Conservation (phyloP, 2,329 filamentous ascomycete species). For the Endocalyx cinctus region DNA sequence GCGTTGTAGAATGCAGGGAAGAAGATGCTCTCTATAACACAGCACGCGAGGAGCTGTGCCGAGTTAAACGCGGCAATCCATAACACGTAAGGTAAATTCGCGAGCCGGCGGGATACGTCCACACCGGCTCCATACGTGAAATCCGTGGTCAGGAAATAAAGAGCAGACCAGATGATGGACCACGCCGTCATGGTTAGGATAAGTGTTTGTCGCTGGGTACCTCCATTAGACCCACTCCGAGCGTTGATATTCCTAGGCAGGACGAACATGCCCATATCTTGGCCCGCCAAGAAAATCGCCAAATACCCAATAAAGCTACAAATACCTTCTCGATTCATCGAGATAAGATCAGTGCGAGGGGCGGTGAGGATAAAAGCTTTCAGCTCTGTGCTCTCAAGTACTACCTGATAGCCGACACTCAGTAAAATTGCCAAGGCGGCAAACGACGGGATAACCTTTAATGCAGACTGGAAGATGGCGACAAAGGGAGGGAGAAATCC, state of each 20-base stretch:
- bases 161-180: conserved; percentile 60
- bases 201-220: conserved; percentile 51
- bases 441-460: conserved; percentile 70
- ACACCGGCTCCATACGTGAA: conserved; percentile 68
- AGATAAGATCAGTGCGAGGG: conserved; percentile 72
- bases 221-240: conserved; percentile 36
- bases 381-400: conserved; percentile 71
- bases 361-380: conserved; percentile 80
- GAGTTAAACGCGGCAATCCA: conserved; percentile 93
- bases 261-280: conserved; percentile 74
- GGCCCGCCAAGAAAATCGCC: conserved; percentile 88
- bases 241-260: conserved; percentile 56
- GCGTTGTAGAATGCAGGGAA: conserved; percentile 69
- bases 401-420: conserved; percentile 65
- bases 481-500: conserved; percentile 85
- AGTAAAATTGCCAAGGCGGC: conserved; percentile 69
- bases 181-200: conserved; percentile 61
- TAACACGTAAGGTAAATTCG: conserved; percentile 88
- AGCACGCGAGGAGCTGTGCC: conserved; percentile 75
- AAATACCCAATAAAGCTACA: conserved; percentile 93
- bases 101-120: conserved; percentile 78
- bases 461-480: conserved; percentile 71
- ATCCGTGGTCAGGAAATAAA: conserved; percentile 67
- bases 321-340: conserved; percentile 91
- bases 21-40: conserved; percentile 69